Evolutionary conservation across 2,329 filamentous ascomycete species (phyloP).

Genomic region (Orbilia quercus): DNA sequence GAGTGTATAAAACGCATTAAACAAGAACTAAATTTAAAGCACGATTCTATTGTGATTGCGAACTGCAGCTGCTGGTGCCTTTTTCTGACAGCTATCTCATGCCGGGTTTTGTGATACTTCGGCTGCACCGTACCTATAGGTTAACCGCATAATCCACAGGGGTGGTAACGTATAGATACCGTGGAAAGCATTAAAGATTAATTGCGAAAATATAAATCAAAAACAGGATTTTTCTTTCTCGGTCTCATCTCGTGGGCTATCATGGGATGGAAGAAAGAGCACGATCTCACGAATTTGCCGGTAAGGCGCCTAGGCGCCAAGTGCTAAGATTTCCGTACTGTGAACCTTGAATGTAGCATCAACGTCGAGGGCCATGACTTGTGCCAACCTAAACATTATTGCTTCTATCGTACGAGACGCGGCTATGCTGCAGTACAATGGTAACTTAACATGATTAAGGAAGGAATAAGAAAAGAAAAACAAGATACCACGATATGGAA

Average conservation of each 20-base stretch:
- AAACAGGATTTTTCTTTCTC: constrained; percentile 40
- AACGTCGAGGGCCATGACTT: constrained; percentile 12
- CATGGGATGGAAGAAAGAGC: constrained; percentile 5
- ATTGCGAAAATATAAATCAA: constrained; percentile 40
- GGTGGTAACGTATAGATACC: constrained; percentile 18
- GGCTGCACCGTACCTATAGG: constrained; percentile 21
- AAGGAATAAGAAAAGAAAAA: constrained; percentile 3
- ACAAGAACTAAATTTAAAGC: constrained; percentile 18
- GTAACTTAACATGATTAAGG: background rate
- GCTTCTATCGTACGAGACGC: constrained; percentile 47
- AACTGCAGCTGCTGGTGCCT: constrained; percentile 32
- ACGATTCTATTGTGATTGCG: constrained; percentile 24
- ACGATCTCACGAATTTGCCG: background rate
- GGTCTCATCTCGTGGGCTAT: constrained; percentile 5
- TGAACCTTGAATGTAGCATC: no score
- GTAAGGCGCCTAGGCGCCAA: constrained; percentile 23
- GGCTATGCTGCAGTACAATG: background rate
- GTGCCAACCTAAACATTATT: constrained; percentile 9
- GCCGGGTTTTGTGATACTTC: constrained; percentile 29
- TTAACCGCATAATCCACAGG: constrained; percentile 3
- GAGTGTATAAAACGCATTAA: no score
- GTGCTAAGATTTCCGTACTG: constrained; percentile 1
- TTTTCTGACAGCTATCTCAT: constrained; percentile 8
- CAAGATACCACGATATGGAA: background rate
- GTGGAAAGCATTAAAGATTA: background rate